phyloP scores from a whole-genome alignment of 129 eudicot species.

The Saussurea involucrata region DNA sequence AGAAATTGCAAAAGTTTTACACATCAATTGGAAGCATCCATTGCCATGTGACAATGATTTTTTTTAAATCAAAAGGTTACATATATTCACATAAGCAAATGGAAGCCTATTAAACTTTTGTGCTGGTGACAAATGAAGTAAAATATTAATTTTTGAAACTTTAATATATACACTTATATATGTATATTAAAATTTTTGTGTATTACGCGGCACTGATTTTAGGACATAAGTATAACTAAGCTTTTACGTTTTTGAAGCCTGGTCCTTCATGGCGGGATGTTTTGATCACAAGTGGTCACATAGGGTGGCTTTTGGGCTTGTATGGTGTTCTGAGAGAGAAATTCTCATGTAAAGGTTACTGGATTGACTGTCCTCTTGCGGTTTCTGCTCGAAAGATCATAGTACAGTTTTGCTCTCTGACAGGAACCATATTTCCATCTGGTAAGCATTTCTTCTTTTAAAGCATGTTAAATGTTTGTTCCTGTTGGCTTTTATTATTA shows the following conservation, averaged over 20 bases:
- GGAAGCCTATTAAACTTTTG: constrained; percentile 8
- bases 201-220: not conserved
- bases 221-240: constrained; percentile 4
- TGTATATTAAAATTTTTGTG: too few relatives aligned
- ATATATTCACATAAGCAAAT: too few relatives aligned
- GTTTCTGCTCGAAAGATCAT: constrained; percentile 88
- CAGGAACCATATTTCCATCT: constrained; percentile 83
- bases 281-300: constrained; percentile 80
- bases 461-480: not conserved
- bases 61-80: too few relatives aligned
- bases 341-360: constrained; percentile 67
- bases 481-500: not conserved
- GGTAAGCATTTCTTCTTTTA: constrained; percentile 45
- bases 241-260: constrained; percentile 50
- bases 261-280: constrained; percentile 89
- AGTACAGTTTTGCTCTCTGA: constrained; percentile 76
- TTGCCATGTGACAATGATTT: too few relatives aligned
- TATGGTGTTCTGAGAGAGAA: constrained; percentile 82
- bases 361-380: constrained; percentile 99
- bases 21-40: too few relatives aligned
- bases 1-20: not conserved
- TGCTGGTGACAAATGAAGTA: too few relatives aligned
- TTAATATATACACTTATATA: too few relatives aligned
- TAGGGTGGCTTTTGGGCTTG: constrained; percentile 76
- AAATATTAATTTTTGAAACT: too few relatives aligned